Evolutionary conservation across 257 asterid species (phyloP), one percentile per base, ranked within the genome.

Genomic region (Lavandula angustifolia): DNA sequence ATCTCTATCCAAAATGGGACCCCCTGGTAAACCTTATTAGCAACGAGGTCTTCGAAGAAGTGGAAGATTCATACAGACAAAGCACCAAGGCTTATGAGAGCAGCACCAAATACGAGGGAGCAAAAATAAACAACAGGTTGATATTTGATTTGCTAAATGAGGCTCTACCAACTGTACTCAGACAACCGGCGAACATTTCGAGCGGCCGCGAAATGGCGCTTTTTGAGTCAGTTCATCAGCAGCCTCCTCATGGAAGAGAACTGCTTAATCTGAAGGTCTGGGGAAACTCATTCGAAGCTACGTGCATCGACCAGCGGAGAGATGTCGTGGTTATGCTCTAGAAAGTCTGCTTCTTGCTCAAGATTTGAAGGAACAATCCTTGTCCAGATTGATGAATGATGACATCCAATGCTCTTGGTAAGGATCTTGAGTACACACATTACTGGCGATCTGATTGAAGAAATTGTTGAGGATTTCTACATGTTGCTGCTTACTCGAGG

Each of bases 131-230:
- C 52, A 87, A 79, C 76, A 80, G 72, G 73, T 31, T 94, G 54
- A 31, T 94, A 18, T 79, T 85, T 49, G 97, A 86, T 75, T 64
- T 90, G 74, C 68, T 88, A 33, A 94, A 94, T 33, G 98, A 94
- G 77, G 79, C 78, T 57, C 94, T 94, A 32, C 87, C 92, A 47
- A 67, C 74, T 43, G 58, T 83, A 69, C 86, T 86, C 11, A 69
- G 78, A 68, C 76, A 76, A 60, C 76, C 81, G 14, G 17, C 43
- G 46, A 72, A 73, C 74, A 65, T 73, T 61, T 77, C 87, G 37
- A 78, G n/a, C 77, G 50, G 68, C 69, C 79, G 79, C 72, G 52
- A 82, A 73, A 65, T n/a, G n/a, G n/a, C n/a, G 71, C 80, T 63
- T 64, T 64, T 22, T 33, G 73, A 83, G 48, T 70, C 80, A 0